These are phyloP conservation scores for Cylindrodendrum hubeiense DNA, from an alignment of 2,329 filamentous ascomycete species.

Conservation along the genomic window DNA sequence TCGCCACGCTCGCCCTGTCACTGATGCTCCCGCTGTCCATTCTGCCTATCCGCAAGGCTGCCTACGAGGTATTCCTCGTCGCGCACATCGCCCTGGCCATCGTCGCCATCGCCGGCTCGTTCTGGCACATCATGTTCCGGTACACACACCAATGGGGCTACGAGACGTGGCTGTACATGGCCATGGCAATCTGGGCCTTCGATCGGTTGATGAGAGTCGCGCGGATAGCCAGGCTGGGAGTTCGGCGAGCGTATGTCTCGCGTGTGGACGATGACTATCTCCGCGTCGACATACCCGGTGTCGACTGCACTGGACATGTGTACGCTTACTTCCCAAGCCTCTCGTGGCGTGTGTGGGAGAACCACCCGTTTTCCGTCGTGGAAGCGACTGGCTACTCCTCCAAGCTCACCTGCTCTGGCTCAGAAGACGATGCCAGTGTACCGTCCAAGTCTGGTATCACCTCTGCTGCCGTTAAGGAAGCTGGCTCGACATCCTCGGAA, in stretches of 20 bases:
- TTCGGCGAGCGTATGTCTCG: not conserved
- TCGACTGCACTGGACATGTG: conserved; percentile 40
- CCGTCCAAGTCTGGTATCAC: not conserved
- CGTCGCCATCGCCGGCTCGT: conserved; percentile 55
- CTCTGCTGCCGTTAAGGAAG: not conserved
- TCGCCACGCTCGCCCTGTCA: conserved; percentile 49
- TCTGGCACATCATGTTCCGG: conserved; percentile 53
- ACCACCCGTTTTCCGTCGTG: conserved; percentile 46
- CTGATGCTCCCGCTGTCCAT: conserved; percentile 48
- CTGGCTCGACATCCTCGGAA: not conserved
- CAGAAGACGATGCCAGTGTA: not conserved
- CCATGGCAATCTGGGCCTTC: conserved; percentile 42
- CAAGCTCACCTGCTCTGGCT: not conserved
- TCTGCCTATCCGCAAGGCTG: conserved; percentile 50
- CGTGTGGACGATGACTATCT: conserved; percentile 37
- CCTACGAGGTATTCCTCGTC: conserved; percentile 59
- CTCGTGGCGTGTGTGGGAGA: conserved; percentile 46
- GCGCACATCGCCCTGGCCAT: conserved; percentile 55
- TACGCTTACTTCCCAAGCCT: conserved; percentile 46
- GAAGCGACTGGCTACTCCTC: not conserved
- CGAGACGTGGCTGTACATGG: conserved; percentile 47
- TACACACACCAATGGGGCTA: conserved; percentile 58
- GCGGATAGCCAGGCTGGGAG: conserved; percentile 28
- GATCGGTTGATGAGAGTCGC: conserved; percentile 37
- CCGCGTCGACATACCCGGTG: conserved; percentile 41